A percentile compares a stretch with the other conserved stretches of the same genome.
phyloP scores from a whole-genome alignment of 352 stramenopile genomes.

The Globisporangium alternatum region DNA sequence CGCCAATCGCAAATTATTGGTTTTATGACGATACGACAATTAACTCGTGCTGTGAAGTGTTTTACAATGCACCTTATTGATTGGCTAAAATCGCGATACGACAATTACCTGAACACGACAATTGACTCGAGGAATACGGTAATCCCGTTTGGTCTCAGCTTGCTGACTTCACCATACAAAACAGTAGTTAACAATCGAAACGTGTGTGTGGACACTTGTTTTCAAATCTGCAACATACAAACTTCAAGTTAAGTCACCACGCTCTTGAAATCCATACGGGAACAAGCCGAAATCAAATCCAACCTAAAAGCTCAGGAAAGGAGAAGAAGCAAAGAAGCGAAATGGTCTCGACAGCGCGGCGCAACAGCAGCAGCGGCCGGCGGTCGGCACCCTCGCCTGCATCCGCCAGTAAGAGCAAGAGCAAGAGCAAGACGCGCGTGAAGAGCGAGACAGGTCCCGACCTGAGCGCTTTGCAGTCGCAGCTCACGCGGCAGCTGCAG shows the following conservation, averaged over 20 bases:
- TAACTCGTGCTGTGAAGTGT: no score
- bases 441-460: conserved; percentile 15
- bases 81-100: no score
- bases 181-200: not conserved
- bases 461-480: conserved; percentile 23
- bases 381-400: not conserved
- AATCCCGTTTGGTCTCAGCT: not conserved
- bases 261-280: not conserved
- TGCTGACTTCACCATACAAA: not conserved
- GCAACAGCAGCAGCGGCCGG: not conserved
- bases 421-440: not conserved
- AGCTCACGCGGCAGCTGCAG: conserved; percentile 42
- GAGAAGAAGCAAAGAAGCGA: not conserved
- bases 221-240: not conserved
- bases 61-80: no score
- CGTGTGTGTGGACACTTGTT: not conserved
- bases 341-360: conserved; percentile 6
- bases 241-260: not conserved
- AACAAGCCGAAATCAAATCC: not conserved
- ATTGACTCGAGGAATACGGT: no score
- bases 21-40: no score
- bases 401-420: conserved; percentile 9
- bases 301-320: not conserved
- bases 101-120: no score
- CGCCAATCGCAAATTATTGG: no score